Base-by-base conservation (phyloP, 768 basidiomycete species). In the Baorangia bicolor region DNA sequence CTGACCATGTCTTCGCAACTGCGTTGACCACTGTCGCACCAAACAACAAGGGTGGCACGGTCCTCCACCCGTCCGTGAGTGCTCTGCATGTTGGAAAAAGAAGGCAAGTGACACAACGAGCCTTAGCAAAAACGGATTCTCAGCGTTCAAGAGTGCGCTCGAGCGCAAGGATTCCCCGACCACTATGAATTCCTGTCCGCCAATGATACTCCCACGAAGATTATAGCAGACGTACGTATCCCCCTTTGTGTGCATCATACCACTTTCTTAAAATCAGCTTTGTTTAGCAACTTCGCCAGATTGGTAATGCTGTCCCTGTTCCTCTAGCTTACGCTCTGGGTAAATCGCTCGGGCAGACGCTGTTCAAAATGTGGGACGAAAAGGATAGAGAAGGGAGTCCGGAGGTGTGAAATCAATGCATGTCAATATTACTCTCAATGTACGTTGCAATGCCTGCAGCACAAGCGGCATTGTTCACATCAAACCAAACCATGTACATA, bases 161-260 rank as follows among this genome's bases (percentile, higher is more conserved):
- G 90, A 23, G 82, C 85, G 0, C 90, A 92, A 72, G 90, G 90
- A 0, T 92, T 92, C 61, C 87, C 88, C 0, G 90, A 92, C 57
- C 40, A 73, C 35, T 90, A 88, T 58, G 57, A 77, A n/a, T 88
- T 92, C 55, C 59, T 77, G 46, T 87, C 86, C 0, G 72, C 66
- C 4, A 76, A 80, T 37, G 64, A 69, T 6, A 54, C 62, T 4
- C 67, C 74, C 0, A 63, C 55, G 5, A 72, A 71, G 21, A 68
- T 76, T 31, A 61, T 82, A 1, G 61, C 72, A 13, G 85, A 88
- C 58, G 90, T 90, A 54, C 56, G 82, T 75, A 14, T 31, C 41
- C 31, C 13, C 35, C 27, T 45, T 50, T 41, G 27, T 27, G 21
- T 45, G 39, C 31, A 28, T 53, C 33, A 41, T 53, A 5, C n/a